These are phyloP conservation scores for Candolleomyces efflorescens DNA, from an alignment of 768 basidiomycete genomes.

Conservation along the genomic window DNA sequence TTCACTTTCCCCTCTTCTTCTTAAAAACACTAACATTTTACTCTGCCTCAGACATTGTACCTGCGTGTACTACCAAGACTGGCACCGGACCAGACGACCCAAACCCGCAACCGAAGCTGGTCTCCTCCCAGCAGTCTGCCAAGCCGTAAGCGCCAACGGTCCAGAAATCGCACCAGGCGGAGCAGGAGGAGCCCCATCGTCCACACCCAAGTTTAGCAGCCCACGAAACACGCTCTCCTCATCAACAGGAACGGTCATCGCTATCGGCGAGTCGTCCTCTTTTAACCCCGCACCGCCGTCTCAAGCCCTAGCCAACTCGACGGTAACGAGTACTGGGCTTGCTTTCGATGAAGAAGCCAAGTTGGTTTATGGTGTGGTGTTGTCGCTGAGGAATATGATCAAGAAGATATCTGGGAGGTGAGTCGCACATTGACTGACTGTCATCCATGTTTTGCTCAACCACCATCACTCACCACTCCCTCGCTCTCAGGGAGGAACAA, in stretches of 20 bases:
- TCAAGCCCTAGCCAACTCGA: not conserved
- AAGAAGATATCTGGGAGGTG: constrained; percentile 90
- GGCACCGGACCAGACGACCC: constrained; percentile 76
- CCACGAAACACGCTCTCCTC: constrained; percentile 67
- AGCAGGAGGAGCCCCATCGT: constrained; percentile 24
- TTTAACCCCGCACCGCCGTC: constrained; percentile 31
- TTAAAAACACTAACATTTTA: not conserved
- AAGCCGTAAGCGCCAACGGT: constrained; percentile 41
- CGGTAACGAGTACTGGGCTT: constrained; percentile 50
- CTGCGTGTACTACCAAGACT: constrained; percentile 94
- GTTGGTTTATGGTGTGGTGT: constrained; percentile 92
- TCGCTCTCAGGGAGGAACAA: constrained; percentile 68
- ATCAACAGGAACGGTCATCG: constrained; percentile 64
- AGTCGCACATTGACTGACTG: constrained; percentile 8
- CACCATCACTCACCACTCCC: not conserved
- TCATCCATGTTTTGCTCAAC: too few relatives aligned
- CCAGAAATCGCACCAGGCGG: not conserved
- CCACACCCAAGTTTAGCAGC: constrained; percentile 36
- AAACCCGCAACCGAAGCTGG: constrained; percentile 70
- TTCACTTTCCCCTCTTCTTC: not conserved
- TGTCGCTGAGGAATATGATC: constrained; percentile 91
- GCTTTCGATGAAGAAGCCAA: constrained; percentile 98
- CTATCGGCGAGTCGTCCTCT: constrained; percentile 34
- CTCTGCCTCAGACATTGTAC: constrained; percentile 67
- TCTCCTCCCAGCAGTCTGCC: constrained; percentile 77